These are phyloP conservation scores for Chrysochromulina tobinii DNA, from an alignment of 78 protist genomes.

Conservation along the genomic window DNA sequence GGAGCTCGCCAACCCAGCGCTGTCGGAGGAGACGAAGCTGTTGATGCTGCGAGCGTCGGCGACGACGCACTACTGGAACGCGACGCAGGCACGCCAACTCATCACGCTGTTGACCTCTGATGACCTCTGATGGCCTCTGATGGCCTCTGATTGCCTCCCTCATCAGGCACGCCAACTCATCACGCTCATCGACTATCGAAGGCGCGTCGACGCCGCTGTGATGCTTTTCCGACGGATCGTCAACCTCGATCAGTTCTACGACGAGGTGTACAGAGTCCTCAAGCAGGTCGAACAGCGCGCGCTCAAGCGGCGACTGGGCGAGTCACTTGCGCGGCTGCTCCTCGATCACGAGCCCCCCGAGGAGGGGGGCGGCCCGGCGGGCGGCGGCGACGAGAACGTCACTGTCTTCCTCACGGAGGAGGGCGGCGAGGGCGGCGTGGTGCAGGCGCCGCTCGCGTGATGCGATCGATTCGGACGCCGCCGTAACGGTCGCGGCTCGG, in stretches of 20 bases:
- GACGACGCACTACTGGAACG: not conserved
- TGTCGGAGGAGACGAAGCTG: not conserved
- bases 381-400: not conserved
- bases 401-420: not conserved
- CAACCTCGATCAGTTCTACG: not conserved
- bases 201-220: not conserved
- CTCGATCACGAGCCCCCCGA: not conserved
- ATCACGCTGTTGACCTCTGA: too few species aligned
- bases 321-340: not conserved
- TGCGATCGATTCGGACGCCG: too few species aligned
- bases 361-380: too few species aligned
- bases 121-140: too few species aligned
- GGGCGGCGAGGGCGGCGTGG: not conserved
- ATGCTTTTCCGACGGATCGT: not conserved
- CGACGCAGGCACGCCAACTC: not conserved
- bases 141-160: too few species aligned
- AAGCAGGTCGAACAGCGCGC: not conserved
- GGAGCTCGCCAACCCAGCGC: not conserved
- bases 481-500: too few species aligned
- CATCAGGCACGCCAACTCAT: not conserved
- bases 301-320: not conserved
- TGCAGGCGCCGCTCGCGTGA: too few species aligned
- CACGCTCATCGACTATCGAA: not conserved
- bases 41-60: not conserved
- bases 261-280: not conserved